Conservation (phyloP, 106 monocot species). For the Phalaenopsis aphrodite region DNA sequence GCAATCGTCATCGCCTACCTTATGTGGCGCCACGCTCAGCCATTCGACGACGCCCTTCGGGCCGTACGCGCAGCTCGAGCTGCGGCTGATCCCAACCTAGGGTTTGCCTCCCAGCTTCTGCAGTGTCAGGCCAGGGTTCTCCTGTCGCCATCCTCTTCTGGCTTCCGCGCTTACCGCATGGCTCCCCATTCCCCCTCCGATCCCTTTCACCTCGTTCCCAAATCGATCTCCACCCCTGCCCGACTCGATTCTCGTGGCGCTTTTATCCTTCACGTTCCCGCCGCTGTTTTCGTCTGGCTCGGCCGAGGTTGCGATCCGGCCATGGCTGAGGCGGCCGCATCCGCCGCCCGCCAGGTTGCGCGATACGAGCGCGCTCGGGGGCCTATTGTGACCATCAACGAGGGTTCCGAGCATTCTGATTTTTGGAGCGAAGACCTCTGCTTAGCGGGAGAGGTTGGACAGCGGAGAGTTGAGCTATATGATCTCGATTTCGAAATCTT, state of each 20-base stretch:
- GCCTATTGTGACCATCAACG: conserved; percentile 27
- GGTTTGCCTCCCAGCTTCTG: conserved; percentile 72
- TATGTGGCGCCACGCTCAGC: conserved; percentile 46
- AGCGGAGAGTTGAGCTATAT: conserved; percentile 37
- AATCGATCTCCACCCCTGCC: conserved; percentile 20
- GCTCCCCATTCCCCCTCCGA: conserved; percentile 66
- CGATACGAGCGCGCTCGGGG: conserved; percentile 49
- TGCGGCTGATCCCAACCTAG: conserved; percentile 62
- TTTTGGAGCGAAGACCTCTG: conserved; percentile 31
- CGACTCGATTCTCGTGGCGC: conserved; percentile 67
- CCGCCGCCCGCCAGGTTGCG: conserved; percentile 49
- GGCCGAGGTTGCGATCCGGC: conserved; percentile 34
- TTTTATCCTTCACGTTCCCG: conserved; percentile 44
- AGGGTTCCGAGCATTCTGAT: conserved; percentile 42
- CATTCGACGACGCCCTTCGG: conserved; percentile 55
- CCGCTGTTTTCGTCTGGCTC: conserved; percentile 56
- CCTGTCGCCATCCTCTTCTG: conserved; percentile 20
- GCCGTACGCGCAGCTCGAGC: conserved; percentile 44
- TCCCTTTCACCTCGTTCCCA: conserved; percentile 72
- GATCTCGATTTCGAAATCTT: conserved; percentile 80
- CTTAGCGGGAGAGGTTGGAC: conserved; percentile 5
- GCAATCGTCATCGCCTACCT: conserved; percentile 68
- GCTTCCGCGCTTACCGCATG: conserved; percentile 17
- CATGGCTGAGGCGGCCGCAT: conserved; percentile 39
- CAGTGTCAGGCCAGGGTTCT: conserved; percentile 42